phyloP scores from a whole-genome alignment of 176 grass and related monocot species.

The Oryza australiensis region DNA sequence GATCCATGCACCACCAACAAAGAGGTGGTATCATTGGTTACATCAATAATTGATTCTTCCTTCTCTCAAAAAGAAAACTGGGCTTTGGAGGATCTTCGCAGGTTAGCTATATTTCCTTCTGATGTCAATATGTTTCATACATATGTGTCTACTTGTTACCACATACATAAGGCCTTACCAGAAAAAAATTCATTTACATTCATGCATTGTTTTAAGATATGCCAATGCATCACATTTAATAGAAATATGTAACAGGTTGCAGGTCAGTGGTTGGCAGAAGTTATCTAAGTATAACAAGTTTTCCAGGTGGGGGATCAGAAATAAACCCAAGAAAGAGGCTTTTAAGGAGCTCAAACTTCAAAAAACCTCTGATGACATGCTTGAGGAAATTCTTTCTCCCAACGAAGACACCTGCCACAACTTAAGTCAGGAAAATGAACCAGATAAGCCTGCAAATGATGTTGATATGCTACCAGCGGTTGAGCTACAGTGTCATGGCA shows the following conservation, averaged over 20 bases:
- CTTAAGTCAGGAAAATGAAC: conserved; percentile 41
- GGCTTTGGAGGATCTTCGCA: conserved; percentile 57
- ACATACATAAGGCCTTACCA: neutral
- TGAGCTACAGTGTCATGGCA: conserved; percentile 33
- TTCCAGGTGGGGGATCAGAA: conserved; percentile 72
- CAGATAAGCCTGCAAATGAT: conserved; percentile 62
- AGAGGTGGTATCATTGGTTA: conserved; percentile 46
- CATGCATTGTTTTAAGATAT: neutral
- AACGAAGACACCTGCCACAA: conserved; percentile 47
- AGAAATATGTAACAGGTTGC: conserved; percentile 49
- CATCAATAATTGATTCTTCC: conserved; percentile 73
- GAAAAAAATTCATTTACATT: neutral
- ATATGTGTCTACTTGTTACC: neutral
- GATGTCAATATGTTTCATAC: conserved; percentile 9
- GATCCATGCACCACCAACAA: conserved; percentile 34
- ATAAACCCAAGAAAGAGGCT: conserved; percentile 65
- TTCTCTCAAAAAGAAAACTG: conserved; percentile 58
- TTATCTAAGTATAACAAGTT: conserved; percentile 55
- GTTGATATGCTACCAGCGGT: conserved; percentile 50
- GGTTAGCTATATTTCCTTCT: conserved; percentile 51
- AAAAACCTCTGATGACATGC: conserved; percentile 53
- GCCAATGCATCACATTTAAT: neutral
- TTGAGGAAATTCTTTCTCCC: conserved; percentile 44
- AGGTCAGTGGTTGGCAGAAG: conserved; percentile 67
- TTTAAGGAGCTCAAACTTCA: conserved; percentile 88